These are phyloP conservation scores for Andrographis paniculata DNA, from an alignment of 305 asterid species.

Conservation along the genomic window DNA sequence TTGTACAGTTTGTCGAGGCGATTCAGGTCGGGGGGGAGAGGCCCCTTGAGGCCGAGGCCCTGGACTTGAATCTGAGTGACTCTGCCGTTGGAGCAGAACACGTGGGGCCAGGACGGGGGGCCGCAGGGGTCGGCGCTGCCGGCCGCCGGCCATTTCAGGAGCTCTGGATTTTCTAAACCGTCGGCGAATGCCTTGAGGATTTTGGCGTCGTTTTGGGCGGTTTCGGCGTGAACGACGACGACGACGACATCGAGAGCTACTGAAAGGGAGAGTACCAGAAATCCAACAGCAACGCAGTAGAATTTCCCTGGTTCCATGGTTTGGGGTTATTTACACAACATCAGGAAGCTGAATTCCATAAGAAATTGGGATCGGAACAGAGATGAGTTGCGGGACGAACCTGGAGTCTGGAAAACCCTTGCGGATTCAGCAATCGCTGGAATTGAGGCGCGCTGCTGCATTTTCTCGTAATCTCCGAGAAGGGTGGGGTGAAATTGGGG, in stretches of 20 bases:
- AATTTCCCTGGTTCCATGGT: background rate
- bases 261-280: no score
- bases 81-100: constrained; percentile 59
- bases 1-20: constrained; percentile 45
- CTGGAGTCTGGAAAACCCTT: no score
- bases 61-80: constrained; percentile 85
- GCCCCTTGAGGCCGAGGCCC: constrained; percentile 53
- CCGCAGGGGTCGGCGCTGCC: constrained; percentile 72
- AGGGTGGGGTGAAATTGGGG: no score
- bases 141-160: constrained; percentile 56
- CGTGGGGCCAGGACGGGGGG: constrained; percentile 79
- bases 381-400: no score
- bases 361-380: no score
- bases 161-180: constrained; percentile 57
- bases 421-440: no score
- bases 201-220: constrained; percentile 59
- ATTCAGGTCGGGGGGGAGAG: constrained; percentile 62
- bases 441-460: no score
- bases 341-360: no score
- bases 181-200: constrained; percentile 51
- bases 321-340: no score
- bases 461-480: no score
- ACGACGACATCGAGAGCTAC: constrained; percentile 21
- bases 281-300: no score
- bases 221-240: constrained; percentile 10